Evolutionary conservation across 768 basidiomycete genomes (phyloP).

Genomic region (Filobasidium floriforme): DNA sequence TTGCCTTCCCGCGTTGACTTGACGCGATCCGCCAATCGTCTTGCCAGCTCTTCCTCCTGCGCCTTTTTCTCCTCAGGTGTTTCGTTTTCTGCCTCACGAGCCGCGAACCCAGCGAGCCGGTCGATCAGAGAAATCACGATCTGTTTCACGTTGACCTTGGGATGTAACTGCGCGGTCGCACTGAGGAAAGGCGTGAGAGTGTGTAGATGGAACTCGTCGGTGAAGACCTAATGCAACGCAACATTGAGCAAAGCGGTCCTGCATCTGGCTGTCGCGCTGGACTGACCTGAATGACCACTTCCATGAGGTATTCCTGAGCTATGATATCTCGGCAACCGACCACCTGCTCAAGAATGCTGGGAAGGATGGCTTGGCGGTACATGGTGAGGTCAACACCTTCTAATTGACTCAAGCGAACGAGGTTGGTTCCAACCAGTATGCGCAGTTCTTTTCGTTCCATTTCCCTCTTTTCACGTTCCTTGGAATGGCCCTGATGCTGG

Average conservation of each 20-base stretch:
- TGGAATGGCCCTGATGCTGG: conserved; percentile 94
- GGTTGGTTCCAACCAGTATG: conserved; percentile 94
- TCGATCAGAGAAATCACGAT: conserved; percentile 98
- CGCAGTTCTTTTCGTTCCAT: conserved; percentile 89
- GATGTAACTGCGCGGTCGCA: conserved; percentile 91
- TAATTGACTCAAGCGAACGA: conserved; percentile 87
- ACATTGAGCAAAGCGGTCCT: neutral
- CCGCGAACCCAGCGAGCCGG: conserved; percentile 88
- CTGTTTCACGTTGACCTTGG: conserved; percentile 95
- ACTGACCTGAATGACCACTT: conserved; percentile 91
- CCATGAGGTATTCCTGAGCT: conserved; percentile 98
- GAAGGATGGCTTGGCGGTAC: conserved; percentile 78
- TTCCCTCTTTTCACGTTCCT: conserved; percentile 95
- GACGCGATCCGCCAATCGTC: conserved; percentile 78
- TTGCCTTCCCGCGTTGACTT: conserved; percentile 40
- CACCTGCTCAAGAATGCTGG: conserved; percentile 89
- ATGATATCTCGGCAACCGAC: conserved; percentile 98
- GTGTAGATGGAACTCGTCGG: conserved; percentile 95
- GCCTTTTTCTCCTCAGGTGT: conserved; percentile 87
- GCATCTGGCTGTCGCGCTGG: neutral
- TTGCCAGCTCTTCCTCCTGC: conserved; percentile 87
- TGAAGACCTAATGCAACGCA: conserved; percentile 65
- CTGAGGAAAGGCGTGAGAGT: conserved; percentile 92
- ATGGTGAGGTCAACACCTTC: conserved; percentile 93
- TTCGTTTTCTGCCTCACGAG: conserved; percentile 92